These are phyloP conservation scores for Dryas octopetala DNA, from an alignment of 306 rosid genomes.

Conservation along the genomic window DNA sequence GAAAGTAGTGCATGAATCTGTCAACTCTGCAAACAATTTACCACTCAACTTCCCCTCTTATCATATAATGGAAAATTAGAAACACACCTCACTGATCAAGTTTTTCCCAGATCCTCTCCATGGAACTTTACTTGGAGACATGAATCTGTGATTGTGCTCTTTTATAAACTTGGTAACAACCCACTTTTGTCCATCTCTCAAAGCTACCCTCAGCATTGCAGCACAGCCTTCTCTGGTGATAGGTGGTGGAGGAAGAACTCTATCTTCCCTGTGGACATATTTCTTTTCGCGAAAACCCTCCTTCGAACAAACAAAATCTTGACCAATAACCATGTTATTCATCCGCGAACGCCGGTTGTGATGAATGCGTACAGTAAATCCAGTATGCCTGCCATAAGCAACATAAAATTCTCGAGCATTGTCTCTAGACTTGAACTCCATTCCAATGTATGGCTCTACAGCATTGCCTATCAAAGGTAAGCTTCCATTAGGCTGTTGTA, in stretches of 20 bases:
- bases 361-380: constrained; percentile 25
- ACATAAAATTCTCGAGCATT: constrained; percentile 25
- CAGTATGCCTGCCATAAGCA: constrained; percentile 27
- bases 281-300: constrained; percentile 32
- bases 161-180: constrained; percentile 23
- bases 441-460: constrained; percentile 16
- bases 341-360: constrained; percentile 31
- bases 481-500: constrained; percentile 9
- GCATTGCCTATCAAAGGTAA: constrained; percentile 13
- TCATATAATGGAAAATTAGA: neutral
- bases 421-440: constrained; percentile 31
- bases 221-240: constrained; percentile 31
- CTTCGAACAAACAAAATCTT: constrained; percentile 31
- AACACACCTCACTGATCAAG: constrained; percentile 26
- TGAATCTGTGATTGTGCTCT: constrained; percentile 23
- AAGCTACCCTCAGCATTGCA: constrained; percentile 29
- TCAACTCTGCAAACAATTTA: neutral
- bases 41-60: neutral
- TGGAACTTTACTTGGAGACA: constrained; percentile 31
- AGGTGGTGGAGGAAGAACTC: constrained; percentile 37
- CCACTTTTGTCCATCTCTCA: constrained; percentile 32
- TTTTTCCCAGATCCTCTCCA: constrained; percentile 24
- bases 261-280: constrained; percentile 23
- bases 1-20: neutral
- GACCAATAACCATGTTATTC: constrained; percentile 30